These are phyloP conservation scores for Stentor roeselii DNA, from an alignment of 73 alveolate genomes.

Conservation along the genomic window DNA sequence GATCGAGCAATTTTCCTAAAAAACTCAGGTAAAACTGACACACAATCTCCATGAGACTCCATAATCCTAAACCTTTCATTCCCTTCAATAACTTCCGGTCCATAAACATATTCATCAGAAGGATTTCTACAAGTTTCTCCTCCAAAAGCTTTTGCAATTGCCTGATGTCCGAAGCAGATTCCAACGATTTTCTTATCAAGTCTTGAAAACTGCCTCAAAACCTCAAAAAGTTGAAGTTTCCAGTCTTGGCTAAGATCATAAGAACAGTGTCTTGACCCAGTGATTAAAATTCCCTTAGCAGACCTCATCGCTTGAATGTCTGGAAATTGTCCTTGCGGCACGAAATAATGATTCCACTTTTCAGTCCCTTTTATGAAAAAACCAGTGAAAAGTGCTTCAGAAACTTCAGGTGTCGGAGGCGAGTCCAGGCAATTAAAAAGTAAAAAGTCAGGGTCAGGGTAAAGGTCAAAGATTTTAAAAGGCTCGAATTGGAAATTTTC, in stretches of 20 bases:
- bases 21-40: neutral
- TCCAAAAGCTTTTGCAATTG: conserved; percentile 7
- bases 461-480: no score
- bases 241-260: neutral
- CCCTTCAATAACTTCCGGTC: neutral
- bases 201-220: neutral
- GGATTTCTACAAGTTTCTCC: conserved; percentile 13
- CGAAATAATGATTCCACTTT: conserved; percentile 3
- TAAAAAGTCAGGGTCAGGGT: conserved; percentile 17
- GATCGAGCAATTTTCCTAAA: neutral
- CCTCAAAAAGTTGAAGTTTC: neutral
- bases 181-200: neutral
- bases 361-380: conserved; percentile 15
- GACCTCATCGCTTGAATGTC: neutral
- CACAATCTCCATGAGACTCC: conserved; percentile 18
- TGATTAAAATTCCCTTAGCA: neutral
- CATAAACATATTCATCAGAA: neutral
- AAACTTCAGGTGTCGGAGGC: neutral
- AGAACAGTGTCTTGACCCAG: neutral
- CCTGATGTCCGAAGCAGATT: conserved; percentile 11
- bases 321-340: neutral
- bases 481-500: no score
- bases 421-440: neutral
- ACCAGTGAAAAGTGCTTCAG: neutral
- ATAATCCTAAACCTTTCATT: neutral